These are phyloP conservation scores for Penicillium robsamsonii DNA, from an alignment of 495 filamentous ascomycete species.

Conservation along the genomic window DNA sequence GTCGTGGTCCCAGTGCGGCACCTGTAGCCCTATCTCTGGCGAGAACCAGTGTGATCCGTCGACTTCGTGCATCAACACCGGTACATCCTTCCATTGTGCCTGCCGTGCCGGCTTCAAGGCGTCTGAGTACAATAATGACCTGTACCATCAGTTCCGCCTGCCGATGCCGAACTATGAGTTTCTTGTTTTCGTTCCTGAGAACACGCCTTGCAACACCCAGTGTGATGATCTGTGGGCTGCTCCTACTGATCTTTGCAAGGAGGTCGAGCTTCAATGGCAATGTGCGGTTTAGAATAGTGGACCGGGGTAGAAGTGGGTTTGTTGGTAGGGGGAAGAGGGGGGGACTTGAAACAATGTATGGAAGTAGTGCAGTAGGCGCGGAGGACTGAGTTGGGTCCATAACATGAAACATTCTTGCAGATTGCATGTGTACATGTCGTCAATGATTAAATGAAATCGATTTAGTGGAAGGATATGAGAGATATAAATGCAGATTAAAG, in stretches of 20 bases:
- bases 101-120: slow-evolving; percentile 66
- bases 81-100: slow-evolving; percentile 73
- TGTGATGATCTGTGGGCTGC: slow-evolving; percentile 37
- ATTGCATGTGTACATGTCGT: not conserved
- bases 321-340: not conserved
- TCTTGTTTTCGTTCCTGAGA: slow-evolving; percentile 43
- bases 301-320: not conserved
- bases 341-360: not conserved
- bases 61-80: slow-evolving; percentile 56
- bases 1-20: slow-evolving; percentile 29
- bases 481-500: slow-evolving; percentile 2
- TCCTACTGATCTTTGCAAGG: slow-evolving; percentile 34
- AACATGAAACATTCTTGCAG: not conserved
- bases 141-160: slow-evolving; percentile 40
- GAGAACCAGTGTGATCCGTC: slow-evolving; percentile 43
- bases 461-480: not conserved
- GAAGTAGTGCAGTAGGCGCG: not conserved
- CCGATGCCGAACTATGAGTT: slow-evolving; percentile 42
- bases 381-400: not conserved
- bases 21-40: slow-evolving; percentile 45
- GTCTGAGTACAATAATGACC: slow-evolving; percentile 36
- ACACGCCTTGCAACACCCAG: slow-evolving; percentile 38
- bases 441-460: slow-evolving; percentile 1
- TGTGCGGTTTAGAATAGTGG: slow-evolving; percentile 29
- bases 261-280: slow-evolving; percentile 32